Evolutionary conservation across 140 eudicot genomes (phyloP), one percentile per base, ranked within the genome.

Genomic region (Flaveria floridana): DNA sequence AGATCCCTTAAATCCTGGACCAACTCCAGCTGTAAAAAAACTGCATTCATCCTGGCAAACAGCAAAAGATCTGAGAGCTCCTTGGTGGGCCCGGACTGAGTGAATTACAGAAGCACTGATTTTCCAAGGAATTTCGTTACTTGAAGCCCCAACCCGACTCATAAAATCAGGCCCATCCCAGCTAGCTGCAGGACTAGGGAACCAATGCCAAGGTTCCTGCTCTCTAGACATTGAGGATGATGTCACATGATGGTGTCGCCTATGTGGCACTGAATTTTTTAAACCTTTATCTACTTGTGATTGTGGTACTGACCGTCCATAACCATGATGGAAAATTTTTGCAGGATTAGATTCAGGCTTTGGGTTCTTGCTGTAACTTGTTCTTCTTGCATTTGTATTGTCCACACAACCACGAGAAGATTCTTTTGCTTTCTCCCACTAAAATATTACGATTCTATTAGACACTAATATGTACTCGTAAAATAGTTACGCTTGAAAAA

Each of bases 1-100:
- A 34, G 90, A 90, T 81, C 99, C 99, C 82, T 91, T 94, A 83
- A 88, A 94, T 52, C 97, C 97, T 30, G 91, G 96, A 75, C 97
- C 99, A 67, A 90, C 92, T 19, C 99, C 99, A 18, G 99, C 99
- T 6, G 99, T 94, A 59, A 84, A 88, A 58, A 88, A 78, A 44
- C 84, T 90, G 74, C 86, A 81, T 73, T 94, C 99, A 47, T 94
- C 88, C 83, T 84, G 84, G 74, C 89, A 85, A 69, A 91, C 96
- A 79, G 96, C 88, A 74, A 90, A 79, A 7, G 96, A 86, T 76
- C 97, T 85, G 37, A 94, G 77, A 34, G 96, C 91, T 50, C 99
- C 99, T 67, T 90, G 92, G 77, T 94, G 97, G 64, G 90, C 99
- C 37, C 97, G 95, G 15, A 84, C 88, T 18, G 99, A 90, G 67